Percentiles rank a stretch among this genome's conserved stretches.
phyloP scores from a whole-genome alignment of 345 rosid genomes.

The Sonneratia caseolaris region DNA sequence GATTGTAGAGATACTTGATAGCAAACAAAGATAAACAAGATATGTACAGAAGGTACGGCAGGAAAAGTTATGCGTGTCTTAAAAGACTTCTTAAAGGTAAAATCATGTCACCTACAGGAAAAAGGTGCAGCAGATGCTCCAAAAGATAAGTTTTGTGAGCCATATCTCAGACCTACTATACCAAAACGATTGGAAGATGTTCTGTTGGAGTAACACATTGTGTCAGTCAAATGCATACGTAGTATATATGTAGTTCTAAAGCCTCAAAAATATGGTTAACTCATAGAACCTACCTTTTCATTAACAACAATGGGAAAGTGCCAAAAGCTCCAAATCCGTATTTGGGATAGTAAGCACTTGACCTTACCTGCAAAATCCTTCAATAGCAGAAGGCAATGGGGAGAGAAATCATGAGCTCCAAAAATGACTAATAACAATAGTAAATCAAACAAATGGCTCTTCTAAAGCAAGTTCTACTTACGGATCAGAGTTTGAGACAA shows the following conservation, averaged over 20 bases:
- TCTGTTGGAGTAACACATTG: conserved; percentile 24
- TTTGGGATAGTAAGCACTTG: conserved; percentile 60
- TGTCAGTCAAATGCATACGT: conserved; percentile 10
- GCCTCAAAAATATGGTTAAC: conserved; percentile 1
- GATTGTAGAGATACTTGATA: neutral
- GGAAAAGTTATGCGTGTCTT: neutral
- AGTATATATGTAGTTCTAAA: neutral
- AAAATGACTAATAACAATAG: neutral
- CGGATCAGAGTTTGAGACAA: conserved; percentile 71
- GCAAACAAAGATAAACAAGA: neutral
- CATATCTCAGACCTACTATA: conserved; percentile 80
- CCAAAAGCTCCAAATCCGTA: conserved; percentile 81
- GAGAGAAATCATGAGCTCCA: conserved; percentile 4
- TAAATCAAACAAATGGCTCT: neutral
- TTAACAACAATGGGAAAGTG: conserved; percentile 47
- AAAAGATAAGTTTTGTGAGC: conserved; percentile 53
- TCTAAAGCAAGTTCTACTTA: conserved; percentile 22
- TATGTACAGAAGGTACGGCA: neutral
- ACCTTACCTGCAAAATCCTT: conserved; percentile 60
- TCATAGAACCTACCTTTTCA: conserved; percentile 30
- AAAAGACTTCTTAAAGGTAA: neutral
- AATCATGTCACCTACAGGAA: conserved; percentile 23
- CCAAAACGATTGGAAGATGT: conserved; percentile 45
- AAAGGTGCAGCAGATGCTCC: conserved; percentile 66
- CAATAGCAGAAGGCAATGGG: conserved; percentile 18